Conservation (phyloP, 139 green algal species). For the Coccomyxa sp. region DNA sequence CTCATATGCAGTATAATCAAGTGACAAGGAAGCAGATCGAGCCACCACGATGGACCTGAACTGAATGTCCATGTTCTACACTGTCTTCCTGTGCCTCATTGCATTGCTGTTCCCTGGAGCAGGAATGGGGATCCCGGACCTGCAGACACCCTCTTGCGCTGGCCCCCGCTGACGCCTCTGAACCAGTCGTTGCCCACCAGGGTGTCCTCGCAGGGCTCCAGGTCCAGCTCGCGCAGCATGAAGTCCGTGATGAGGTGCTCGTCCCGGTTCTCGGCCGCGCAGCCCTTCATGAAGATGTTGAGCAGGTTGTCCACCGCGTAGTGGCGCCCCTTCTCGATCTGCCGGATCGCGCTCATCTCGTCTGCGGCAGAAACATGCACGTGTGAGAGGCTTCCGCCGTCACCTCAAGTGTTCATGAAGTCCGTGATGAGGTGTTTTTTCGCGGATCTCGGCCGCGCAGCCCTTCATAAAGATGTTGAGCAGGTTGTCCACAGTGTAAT, state of each 20-base stretch:
- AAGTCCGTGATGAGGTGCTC: conserved; percentile 23
- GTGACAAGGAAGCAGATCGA: not conserved
- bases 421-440: conserved; percentile 18
- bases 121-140: conserved; percentile 1
- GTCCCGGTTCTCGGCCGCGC: not conserved
- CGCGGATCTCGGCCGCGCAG: not conserved
- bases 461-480: conserved; percentile 26
- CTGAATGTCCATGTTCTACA: no score
- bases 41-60: not conserved
- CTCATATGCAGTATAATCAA: not conserved
- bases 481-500: conserved; percentile 14
- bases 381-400: no score
- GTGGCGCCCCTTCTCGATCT: conserved; percentile 16
- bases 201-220: conserved; percentile 43
- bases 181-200: conserved; percentile 51
- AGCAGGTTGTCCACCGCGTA: conserved; percentile 18
- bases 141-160: conserved; percentile 55
- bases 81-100: no score
- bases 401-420: no score
- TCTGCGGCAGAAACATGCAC: conserved; percentile 9
- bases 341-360: conserved; percentile 14
- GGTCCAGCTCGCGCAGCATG: conserved; percentile 42
- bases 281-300: conserved; percentile 22
- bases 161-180: conserved; percentile 46
- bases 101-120: no score